Evolutionary conservation across 1,139 yeast species (phyloP).

Genomic region (Saccharomycopsis hybrid): DNA sequence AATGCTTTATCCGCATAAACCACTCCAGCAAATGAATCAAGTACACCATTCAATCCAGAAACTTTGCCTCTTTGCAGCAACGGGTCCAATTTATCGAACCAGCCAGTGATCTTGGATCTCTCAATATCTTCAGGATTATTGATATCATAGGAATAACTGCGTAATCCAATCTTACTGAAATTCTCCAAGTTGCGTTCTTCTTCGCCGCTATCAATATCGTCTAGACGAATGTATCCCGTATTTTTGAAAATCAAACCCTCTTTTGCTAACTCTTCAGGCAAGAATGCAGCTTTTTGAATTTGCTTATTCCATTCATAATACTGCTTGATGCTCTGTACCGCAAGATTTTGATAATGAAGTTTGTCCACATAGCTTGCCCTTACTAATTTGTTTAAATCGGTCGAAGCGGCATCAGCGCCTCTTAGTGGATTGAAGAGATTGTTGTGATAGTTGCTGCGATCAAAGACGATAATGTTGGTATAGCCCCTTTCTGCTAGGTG

Average conservation of each 20-base stretch:
- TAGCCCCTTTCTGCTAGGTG: conserved; percentile 30
- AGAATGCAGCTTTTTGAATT: neutral
- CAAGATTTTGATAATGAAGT: conserved; percentile 34
- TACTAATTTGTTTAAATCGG: conserved; percentile 37
- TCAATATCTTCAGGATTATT: conserved; percentile 27
- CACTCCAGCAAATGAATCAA: conserved; percentile 35
- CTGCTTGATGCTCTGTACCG: conserved; percentile 30
- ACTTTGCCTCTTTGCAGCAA: conserved; percentile 23
- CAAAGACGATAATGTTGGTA: conserved; percentile 30
- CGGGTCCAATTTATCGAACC: conserved; percentile 25
- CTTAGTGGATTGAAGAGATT: conserved; percentile 28
- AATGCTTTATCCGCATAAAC: conserved; percentile 34
- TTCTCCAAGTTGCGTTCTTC: conserved; percentile 27
- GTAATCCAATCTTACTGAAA: conserved; percentile 28
- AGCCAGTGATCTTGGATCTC: conserved; percentile 29
- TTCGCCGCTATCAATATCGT: conserved; percentile 25
- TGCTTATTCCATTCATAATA: conserved; percentile 33
- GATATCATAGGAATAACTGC: conserved; percentile 30
- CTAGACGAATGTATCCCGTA: conserved; percentile 29
- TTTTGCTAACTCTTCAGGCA: conserved; percentile 22
- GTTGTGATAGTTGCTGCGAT: conserved; percentile 29
- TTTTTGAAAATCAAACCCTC: conserved; percentile 26
- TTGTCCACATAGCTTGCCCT: conserved; percentile 36
- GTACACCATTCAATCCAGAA: conserved; percentile 27
- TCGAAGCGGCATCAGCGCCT: conserved; percentile 37